Base-by-base conservation (phyloP, 2,329 filamentous ascomycete species). In the Aspergillus phoenicis region DNA sequence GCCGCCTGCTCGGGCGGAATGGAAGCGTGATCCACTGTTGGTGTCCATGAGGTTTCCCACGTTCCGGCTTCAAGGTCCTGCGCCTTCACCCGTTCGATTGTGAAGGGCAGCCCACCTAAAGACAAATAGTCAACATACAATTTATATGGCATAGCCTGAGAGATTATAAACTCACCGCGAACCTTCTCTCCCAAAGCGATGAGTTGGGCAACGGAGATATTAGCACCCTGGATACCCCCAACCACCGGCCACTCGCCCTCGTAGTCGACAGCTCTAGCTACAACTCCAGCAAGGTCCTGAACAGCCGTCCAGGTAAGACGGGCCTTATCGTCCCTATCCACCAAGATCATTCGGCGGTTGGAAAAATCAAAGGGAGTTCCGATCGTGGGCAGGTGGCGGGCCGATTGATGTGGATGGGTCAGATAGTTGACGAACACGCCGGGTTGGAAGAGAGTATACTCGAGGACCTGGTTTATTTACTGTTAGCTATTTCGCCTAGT, bases 371-470 rank as follows among this genome's bases (percentile, higher is more conserved):
- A 48, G 2, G 52, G 57, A 3, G 8, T 38, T 11, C 54, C 57
- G 1, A 60, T 24, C 5, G 17, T 26, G 20, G 22, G 17, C 20
- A 60, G 4, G 17, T 62, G 33, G 13, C 43, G 24, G 4, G 48
- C 10, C 6, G 53, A 54, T 15, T 54, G 39, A 33, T 62, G 36
- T 0, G 61, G 61, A 4, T 52, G 41, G 26, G 53, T 57, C 8
- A 60, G 20, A n/a, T 60, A 60, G 33, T 62, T 58, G 0, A 26
- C 15, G n/a, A 62, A 60, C 7, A 54, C 8, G 6, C 61, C 61
- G 11, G 53, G 49, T 8, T 62, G 57, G 43, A 60, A 62, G n/a
- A 60, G 57, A 6, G 61, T 53, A 33, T 62, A 62, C n/a, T 62
- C 57, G 3, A 62, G 61, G 30, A 62, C 41, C 57, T 24, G 5